Conservation (phyloP, 2,329 filamentous ascomycete species). For the Venturia effusa region DNA sequence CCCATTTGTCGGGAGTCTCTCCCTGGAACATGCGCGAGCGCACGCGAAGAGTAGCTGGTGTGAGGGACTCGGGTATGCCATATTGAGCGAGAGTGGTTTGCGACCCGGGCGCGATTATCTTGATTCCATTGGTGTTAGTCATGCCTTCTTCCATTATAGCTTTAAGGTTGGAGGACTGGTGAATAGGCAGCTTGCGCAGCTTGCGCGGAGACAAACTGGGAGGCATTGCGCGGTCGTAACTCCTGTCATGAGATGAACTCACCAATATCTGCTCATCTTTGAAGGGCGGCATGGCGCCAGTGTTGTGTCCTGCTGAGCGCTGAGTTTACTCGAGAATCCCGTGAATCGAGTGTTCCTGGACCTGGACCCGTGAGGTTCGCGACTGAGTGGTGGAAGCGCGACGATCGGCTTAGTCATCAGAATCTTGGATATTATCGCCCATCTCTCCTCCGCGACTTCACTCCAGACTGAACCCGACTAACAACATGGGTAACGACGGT, state of each 20-base stretch:
- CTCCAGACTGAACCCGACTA: not conserved
- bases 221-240: not conserved
- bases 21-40: slow-evolving; percentile 86
- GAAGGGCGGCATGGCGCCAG: slow-evolving; percentile 29
- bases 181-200: not conserved
- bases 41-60: slow-evolving; percentile 75
- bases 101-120: slow-evolving; percentile 72
- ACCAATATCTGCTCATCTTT: slow-evolving; percentile 36
- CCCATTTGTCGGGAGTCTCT: slow-evolving; percentile 66
- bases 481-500: slow-evolving; percentile 86
- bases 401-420: not conserved
- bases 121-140: not conserved
- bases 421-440: not conserved
- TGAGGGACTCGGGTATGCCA: slow-evolving; percentile 80
- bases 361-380: not conserved
- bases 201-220: not conserved
- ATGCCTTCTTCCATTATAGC: not conserved
- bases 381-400: not conserved
- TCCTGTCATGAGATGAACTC: slow-evolving; percentile 12
- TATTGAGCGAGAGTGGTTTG: slow-evolving; percentile 85
- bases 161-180: not conserved
- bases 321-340: slow-evolving; percentile 1
- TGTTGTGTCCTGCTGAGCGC: not conserved
- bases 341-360: not conserved
- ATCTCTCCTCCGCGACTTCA: not conserved